Evolutionary conservation across 2,329 filamentous ascomycete genomes (phyloP), one percentile per base, ranked within the genome.

Genomic region (Penicillium sp.): DNA sequence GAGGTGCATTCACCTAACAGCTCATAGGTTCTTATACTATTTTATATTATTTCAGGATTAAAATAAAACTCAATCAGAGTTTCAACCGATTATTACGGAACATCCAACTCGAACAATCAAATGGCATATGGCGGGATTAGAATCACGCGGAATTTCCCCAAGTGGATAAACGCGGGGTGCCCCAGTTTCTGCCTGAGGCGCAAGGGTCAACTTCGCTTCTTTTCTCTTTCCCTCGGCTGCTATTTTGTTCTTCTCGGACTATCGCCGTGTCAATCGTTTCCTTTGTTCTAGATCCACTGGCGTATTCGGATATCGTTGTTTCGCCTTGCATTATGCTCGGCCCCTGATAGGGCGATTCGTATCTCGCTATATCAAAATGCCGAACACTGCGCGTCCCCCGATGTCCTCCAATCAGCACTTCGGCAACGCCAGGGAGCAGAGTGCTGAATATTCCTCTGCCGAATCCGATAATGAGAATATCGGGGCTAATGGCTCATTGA

Each of bases 291-390:
- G 18, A 32, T 7, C 14, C 31, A 24, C 51, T 10, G 43, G 52
- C 22, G 29, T 27, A 36, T 21, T 44, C 47, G 31, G 50, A 49
- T n/a, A 47, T 27, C n/a, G 13, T 36, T 36, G 34, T n/a, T n/a
- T 36, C 34, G 34, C 24, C 32, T 34, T 53, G 52, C 56, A 52
- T 54, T 54, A 64, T 63, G 62, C 59, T 57, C 60, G 58, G 61
- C 54, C 56, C 52, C 58, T 62, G 60, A 57, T 63, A 62, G 49
- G 43, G 51, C 49, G 39, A 45, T 52, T 47, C 49, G 48, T 43
- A 50, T 55, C 66, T 71, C 68, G 68, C 69, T 65, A 62, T 57
- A 67, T 60, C 63, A 69, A 66, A 58, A 73, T 70, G 69, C 64
- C 69, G 67, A 73, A 72, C 66, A 43, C 62, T 61, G 56, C 58